Base-by-base conservation (phyloP, 306 rosid species). In the Elaeagnus macrophylla region DNA sequence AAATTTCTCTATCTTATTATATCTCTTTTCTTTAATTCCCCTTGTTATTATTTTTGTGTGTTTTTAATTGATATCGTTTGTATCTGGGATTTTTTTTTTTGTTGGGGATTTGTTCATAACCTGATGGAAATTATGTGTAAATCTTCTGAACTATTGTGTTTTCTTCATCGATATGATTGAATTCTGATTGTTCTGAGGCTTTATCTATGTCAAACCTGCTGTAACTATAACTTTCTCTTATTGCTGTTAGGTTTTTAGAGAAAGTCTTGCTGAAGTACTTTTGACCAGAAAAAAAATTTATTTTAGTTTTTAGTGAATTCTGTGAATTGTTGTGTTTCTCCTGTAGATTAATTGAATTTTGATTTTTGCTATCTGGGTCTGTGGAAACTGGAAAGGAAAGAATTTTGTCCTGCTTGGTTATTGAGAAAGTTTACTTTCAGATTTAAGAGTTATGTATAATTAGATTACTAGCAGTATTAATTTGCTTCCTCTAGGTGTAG, bases 321-420 rank as follows among this genome's bases (percentile, higher is more conserved):
- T 0, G 9, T 52, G 55, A 54, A 36, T 15, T 7, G 6, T 37
- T 37, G 8, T 19, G 44, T 8, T 1, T 16, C 10, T 36, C 4
- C 7, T 6, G 14, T 37, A 1, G 8, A 5, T 42, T 54, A 46
- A 10, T 54, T 54, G 35, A 32, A 5, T 35, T 19, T 64, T 48
- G 37, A 32, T 5, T 16, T 54, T 37, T 54, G 25, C 6, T 10
- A 63, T 9, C 39, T 53, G 60, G 68, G 60, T 63, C 15, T 53
- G 45, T 36, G 14, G n/a, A 11, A 36, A 25, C 32, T 25, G 32
- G 60, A 44, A 45, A 45, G 49, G 49, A 17, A 45, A 16, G 49
- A 17, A 45, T 43, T 16, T 36, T 47, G 7, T 59, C 17, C 54
- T 39, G 44, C 11, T 48, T 56, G 56, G 43, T n/a, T n/a, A 2